Percentiles rank a stretch among this genome's conserved stretches.
phyloP scores from a whole-genome alignment of 164 flowering plant genomes.

The Chloranthus sessilifolius region DNA sequence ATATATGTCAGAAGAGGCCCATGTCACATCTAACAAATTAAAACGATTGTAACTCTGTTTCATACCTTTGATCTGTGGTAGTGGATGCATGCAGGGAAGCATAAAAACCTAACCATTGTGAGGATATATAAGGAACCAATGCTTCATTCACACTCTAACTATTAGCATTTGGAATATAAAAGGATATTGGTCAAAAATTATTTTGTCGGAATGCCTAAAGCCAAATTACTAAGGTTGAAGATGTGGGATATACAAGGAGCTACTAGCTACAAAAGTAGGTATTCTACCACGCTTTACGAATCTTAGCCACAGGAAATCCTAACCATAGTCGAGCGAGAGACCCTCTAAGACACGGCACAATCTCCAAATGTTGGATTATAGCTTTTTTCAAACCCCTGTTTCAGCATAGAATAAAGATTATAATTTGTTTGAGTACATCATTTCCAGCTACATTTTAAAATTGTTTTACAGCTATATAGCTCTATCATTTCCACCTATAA shows the following conservation, averaged over 20 bases:
- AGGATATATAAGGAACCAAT: constrained; percentile 7
- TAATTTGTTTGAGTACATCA: too few species aligned
- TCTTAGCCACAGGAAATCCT: constrained; percentile 27
- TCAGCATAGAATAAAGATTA: too few species aligned
- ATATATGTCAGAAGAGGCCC: not conserved
- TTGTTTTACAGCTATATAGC: too few species aligned
- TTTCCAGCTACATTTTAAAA: too few species aligned
- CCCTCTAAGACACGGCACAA: constrained; percentile 78
- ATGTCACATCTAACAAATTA: not conserved
- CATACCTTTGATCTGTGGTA: constrained; percentile 63
- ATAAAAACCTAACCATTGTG: constrained; percentile 72
- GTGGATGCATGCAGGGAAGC: constrained; percentile 50
- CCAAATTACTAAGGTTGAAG: constrained; percentile 2
- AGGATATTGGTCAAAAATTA: constrained; percentile 9
- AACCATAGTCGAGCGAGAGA: constrained; percentile 84
- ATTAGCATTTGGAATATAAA: constrained; percentile 13
- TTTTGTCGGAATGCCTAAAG: constrained; percentile 20
- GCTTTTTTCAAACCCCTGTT: too few species aligned
- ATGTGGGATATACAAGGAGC: not conserved
- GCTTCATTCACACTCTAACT: constrained; percentile 31
- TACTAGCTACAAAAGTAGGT: constrained; percentile 8
- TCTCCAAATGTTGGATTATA: constrained; percentile 88
- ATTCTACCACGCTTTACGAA: constrained; percentile 14
- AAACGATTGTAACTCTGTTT: not conserved
- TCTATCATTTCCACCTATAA: too few species aligned